phyloP scores from a whole-genome alignment of 768 basidiomycete genomes.

The Lactarius indigo region DNA sequence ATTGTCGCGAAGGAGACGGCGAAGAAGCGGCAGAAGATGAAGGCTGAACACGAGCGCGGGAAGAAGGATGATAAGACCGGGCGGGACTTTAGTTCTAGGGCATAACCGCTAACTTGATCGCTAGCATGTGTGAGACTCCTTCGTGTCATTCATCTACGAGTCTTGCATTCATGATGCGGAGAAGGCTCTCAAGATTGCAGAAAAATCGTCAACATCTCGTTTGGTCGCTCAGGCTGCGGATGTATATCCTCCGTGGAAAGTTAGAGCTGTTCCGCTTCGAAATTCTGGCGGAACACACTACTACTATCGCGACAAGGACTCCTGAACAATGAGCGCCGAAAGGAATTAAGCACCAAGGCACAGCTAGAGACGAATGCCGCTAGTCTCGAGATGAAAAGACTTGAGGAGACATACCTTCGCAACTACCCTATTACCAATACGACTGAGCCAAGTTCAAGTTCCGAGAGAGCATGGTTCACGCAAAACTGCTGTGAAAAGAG shows the following conservation, averaged over 20 bases:
- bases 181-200: conserved; percentile 21
- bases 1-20: conserved; percentile 83
- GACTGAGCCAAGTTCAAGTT: conserved; percentile 21
- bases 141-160: conserved; percentile 28
- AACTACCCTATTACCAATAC: conserved; percentile 22
- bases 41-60: conserved; percentile 54
- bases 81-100: conserved; percentile 73
- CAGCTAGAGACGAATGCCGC: background rate
- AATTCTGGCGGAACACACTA: conserved; percentile 18
- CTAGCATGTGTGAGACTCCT: no score
- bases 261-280: conserved; percentile 32
- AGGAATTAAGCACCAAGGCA: background rate
- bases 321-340: background rate
- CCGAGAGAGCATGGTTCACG: conserved; percentile 30
- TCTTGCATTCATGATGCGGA: conserved; percentile 31
- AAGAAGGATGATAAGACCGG: conserved; percentile 52
- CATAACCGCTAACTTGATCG: no score
- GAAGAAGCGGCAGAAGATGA: conserved; percentile 81
- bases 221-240: conserved; percentile 28
- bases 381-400: background rate
- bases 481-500: conserved; percentile 29
- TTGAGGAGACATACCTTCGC: conserved; percentile 26
- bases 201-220: conserved; percentile 30
- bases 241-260: conserved; percentile 28
- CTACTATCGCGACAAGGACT: conserved; percentile 3